Percentiles rank a stretch among this genome's conserved stretches.
Conservation (phyloP, 805 yeast species). For the Sungouiella thailandica region DNA sequence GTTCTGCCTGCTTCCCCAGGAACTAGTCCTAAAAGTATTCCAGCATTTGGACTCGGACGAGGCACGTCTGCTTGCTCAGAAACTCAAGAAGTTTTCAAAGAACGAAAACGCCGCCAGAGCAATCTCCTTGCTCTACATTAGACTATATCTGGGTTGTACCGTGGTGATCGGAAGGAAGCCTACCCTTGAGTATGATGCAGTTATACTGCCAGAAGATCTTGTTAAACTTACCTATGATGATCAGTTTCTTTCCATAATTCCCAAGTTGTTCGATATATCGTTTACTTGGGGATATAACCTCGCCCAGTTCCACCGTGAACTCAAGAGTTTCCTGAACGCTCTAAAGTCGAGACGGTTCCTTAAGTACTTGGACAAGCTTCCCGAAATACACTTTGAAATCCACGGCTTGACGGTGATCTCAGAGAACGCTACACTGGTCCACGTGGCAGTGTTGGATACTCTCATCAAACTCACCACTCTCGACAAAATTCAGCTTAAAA, state of each 20-base stretch:
- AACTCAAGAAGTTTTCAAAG: not conserved
- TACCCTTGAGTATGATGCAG: not conserved
- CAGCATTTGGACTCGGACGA: constrained; percentile 8
- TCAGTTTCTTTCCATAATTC: constrained; percentile 5
- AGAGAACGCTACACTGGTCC: constrained; percentile 29
- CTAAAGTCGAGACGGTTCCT: constrained; percentile 2
- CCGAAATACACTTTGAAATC: constrained; percentile 20
- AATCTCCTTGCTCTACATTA: constrained; percentile 1
- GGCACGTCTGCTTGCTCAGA: not conserved
- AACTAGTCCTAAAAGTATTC: constrained; percentile 8
- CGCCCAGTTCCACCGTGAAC: constrained; percentile 7
- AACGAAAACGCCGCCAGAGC: constrained; percentile 1
- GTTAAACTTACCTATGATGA: constrained; percentile 3
- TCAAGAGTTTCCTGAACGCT: constrained; percentile 12
- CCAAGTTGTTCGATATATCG: constrained; percentile 5
- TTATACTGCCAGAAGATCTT: constrained; percentile 5
- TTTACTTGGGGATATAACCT: constrained; percentile 11
- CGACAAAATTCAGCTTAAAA: constrained; percentile 13
- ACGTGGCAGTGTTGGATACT: constrained; percentile 24
- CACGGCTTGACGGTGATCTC: constrained; percentile 24
- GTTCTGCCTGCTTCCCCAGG: constrained; percentile 7
- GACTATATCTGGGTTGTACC: constrained; percentile 1
- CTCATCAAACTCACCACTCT: constrained; percentile 20
- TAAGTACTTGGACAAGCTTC: constrained; percentile 8
- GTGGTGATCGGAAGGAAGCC: too few species aligned